Evolutionary conservation across 495 filamentous ascomycete genomes (phyloP).

Genomic region (Penicillium pancosmium): DNA sequence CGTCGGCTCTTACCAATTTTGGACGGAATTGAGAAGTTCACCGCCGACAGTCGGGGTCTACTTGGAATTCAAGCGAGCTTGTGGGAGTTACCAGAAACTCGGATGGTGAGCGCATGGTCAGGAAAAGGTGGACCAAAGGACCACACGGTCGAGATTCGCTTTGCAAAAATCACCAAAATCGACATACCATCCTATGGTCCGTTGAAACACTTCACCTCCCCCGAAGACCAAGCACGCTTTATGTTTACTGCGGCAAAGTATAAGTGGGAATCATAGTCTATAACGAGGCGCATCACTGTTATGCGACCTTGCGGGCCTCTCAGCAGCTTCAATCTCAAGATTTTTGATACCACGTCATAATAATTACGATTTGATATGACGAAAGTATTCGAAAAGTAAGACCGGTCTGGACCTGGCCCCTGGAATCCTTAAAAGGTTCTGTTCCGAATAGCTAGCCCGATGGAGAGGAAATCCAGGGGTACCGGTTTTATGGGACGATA

Average conservation of each 20-base stretch:
- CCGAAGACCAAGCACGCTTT: slow-evolving; percentile 37
- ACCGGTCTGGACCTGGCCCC: background rate
- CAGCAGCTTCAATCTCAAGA: background rate
- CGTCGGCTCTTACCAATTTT: slow-evolving; percentile 68
- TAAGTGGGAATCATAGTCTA: slow-evolving; percentile 41
- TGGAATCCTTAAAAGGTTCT: background rate
- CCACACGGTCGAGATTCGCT: slow-evolving; percentile 35
- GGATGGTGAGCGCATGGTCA: slow-evolving; percentile 30
- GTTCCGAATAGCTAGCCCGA: background rate
- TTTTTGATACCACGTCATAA: background rate
- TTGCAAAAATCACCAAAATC: slow-evolving; percentile 33
- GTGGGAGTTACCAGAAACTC: background rate
- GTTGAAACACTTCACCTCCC: slow-evolving; percentile 12
- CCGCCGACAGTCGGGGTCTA: slow-evolving; percentile 71
- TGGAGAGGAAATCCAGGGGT: background rate
- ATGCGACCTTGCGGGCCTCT: background rate
- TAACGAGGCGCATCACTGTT: background rate
- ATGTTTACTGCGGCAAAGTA: slow-evolving; percentile 46
- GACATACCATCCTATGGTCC: slow-evolving; percentile 13
- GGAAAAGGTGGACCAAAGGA: slow-evolving; percentile 25
- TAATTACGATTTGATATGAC: background rate
- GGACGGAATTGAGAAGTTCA: slow-evolving; percentile 60
- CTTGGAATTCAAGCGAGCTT: slow-evolving; percentile 57
- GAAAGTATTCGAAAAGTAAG: background rate
- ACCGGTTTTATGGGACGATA: background rate